Conservation (phyloP, 441 rosid species). For the Croton setiger region DNA sequence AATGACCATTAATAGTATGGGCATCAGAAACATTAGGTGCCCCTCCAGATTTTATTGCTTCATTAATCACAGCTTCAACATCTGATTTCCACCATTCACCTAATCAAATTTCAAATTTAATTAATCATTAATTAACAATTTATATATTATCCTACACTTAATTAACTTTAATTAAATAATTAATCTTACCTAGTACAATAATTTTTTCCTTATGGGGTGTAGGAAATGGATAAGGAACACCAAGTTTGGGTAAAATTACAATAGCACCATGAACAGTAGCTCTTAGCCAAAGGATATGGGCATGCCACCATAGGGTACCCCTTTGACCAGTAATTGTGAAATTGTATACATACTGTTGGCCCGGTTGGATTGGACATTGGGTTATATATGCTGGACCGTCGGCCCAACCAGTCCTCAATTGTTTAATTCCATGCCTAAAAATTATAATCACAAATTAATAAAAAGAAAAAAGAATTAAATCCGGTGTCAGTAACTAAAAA, state of each 20-base stretch:
- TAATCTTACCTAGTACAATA: too few relatives aligned
- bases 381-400: conserved; percentile 69
- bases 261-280: conserved; percentile 58
- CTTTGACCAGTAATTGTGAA: conserved; percentile 61
- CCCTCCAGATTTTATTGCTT: conserved; percentile 55
- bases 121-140: too few relatives aligned
- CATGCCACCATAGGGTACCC: conserved; percentile 70
- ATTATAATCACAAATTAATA: not conserved
- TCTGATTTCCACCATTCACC: too few relatives aligned
- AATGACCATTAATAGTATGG: conserved; percentile 64
- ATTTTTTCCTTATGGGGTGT: too few relatives aligned
- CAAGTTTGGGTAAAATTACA: conserved; percentile 52
- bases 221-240: conserved; percentile 48
- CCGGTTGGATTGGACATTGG: conserved; percentile 69
- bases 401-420: conserved; percentile 81
- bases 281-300: conserved; percentile 61
- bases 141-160: too few relatives aligned
- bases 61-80: too few relatives aligned
- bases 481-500: too few relatives aligned
- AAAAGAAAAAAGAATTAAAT: too few relatives aligned
- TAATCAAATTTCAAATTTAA: too few relatives aligned
- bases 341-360: conserved; percentile 55
- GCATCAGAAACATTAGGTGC: conserved; percentile 75
- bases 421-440: conserved; percentile 77
- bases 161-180: too few relatives aligned